These are phyloP conservation scores for Fusarium sp. DNA, from an alignment of 2,329 filamentous ascomycete genomes.

Conservation along the genomic window DNA sequence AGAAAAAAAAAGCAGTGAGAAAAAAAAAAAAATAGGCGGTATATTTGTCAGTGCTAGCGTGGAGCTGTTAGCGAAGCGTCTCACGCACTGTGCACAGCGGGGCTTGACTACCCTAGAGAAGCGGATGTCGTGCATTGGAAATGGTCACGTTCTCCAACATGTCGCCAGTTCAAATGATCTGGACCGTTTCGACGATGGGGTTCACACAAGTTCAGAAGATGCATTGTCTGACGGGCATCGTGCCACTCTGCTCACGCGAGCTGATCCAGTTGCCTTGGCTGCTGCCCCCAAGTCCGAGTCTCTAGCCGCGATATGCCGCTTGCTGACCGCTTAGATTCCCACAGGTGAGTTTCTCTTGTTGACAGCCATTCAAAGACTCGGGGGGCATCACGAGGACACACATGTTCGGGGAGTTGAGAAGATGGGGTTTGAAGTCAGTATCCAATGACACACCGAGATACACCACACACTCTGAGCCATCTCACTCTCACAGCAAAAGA, in stretches of 20 bases:
- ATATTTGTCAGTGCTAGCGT: constrained; percentile 25
- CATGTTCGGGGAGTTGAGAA: background rate
- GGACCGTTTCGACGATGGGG: background rate
- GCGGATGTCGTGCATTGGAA: background rate
- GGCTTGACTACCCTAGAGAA: background rate
- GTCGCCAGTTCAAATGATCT: background rate
- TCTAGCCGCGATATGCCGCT: background rate
- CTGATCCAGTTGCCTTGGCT: background rate
- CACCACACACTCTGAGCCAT: background rate
- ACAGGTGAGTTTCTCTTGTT: background rate
- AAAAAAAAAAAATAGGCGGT: constrained; percentile 8
- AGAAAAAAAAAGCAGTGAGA: background rate
- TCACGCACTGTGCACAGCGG: constrained; percentile 7
- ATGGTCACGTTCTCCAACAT: background rate
- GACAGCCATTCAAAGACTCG: background rate
- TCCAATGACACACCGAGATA: constrained; percentile 1
- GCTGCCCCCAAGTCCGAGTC: background rate
- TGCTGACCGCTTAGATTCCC: background rate
- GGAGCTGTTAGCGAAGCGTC: constrained; percentile 15
- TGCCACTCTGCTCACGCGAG: constrained; percentile 24
- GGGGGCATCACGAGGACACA: constrained; percentile 21
- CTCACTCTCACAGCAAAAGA: background rate
- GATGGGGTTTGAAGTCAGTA: background rate
- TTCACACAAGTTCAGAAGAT: background rate
- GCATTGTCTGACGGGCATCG: background rate